phyloP scores from a whole-genome alignment of 1,284 basidiomycete genomes.

The Moesziomyces antarcticus region DNA sequence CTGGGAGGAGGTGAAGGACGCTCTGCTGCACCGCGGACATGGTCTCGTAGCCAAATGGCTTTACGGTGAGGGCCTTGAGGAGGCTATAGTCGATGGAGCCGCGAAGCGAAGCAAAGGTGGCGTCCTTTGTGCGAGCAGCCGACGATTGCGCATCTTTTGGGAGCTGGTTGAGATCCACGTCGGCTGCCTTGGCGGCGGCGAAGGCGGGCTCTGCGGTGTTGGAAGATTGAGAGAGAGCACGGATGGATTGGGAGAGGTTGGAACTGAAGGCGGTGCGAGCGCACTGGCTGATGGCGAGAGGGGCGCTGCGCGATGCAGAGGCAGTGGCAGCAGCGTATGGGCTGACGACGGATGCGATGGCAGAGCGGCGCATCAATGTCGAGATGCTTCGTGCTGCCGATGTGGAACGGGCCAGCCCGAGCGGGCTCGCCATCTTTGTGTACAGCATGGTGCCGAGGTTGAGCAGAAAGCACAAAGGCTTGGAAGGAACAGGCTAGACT shows the following conservation, averaged over 20 bases:
- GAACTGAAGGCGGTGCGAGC: slow-evolving; percentile 5
- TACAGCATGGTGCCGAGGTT: slow-evolving; percentile 26
- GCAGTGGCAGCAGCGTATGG: not conserved
- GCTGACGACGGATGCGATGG: slow-evolving; percentile 8
- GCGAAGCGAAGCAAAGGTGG: slow-evolving; percentile 54
- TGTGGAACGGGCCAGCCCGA: slow-evolving; percentile 22
- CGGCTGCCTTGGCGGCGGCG: slow-evolving; percentile 4
- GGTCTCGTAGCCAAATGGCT: slow-evolving; percentile 77
- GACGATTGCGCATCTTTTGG: not conserved
- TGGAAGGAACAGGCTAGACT: too few species aligned
- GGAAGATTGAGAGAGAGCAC: slow-evolving; percentile 21
- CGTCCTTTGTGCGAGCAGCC: slow-evolving; percentile 26
- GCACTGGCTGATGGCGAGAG: not conserved
- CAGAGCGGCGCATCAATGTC: slow-evolving; percentile 20
- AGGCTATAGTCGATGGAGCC: slow-evolving; percentile 42
- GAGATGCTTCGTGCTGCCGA: slow-evolving; percentile 31
- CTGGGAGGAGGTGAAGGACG: slow-evolving; percentile 75
- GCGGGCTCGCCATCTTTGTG: slow-evolving; percentile 29
- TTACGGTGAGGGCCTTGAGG: slow-evolving; percentile 66
- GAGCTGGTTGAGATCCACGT: not conserved
- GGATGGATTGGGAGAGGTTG: slow-evolving; percentile 16
- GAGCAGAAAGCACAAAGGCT: too few species aligned
- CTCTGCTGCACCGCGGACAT: slow-evolving; percentile 89
- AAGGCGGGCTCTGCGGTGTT: slow-evolving; percentile 15
- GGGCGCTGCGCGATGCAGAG: slow-evolving; percentile 1